phyloP scores from a whole-genome alignment of 139 green algal species.

The Pleodorina starrii region DNA sequence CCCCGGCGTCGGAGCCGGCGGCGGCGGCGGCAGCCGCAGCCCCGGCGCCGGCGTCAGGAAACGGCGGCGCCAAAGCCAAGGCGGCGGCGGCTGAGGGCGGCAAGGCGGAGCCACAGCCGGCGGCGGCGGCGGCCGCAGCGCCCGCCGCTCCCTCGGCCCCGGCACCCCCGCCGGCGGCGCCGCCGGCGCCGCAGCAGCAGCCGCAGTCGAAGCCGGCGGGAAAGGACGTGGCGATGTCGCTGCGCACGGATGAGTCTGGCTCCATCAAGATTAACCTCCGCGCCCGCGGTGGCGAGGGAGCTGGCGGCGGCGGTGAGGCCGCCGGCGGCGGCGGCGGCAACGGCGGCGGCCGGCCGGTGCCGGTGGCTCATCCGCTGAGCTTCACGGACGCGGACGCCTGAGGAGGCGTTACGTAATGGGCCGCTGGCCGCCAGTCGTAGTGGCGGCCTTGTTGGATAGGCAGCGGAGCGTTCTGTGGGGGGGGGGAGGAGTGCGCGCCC shows the following conservation, averaged over 20 bases:
- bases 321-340: background rate
- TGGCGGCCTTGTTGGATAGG: too few species aligned
- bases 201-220: background rate
- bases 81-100: background rate
- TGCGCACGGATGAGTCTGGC: background rate
- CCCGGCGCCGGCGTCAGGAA: too few species aligned
- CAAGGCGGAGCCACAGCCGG: background rate
- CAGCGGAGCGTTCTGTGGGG: too few species aligned
- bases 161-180: background rate
- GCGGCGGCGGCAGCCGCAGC: background rate
- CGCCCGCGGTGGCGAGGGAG: background rate
- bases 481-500: too few species aligned
- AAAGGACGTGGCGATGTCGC: background rate
- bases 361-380: constrained; percentile 8
- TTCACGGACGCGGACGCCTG: background rate
- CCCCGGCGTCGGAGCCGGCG: background rate
- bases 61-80: background rate
- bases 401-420: too few species aligned
- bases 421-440: too few species aligned
- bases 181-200: background rate
- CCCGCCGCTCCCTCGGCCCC: background rate
- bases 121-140: background rate
- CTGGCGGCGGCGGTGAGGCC: background rate
- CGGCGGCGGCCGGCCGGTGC: background rate
- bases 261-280: background rate